phyloP scores from a whole-genome alignment of 108 stramenopile species.

The Skeletonema grethae region DNA sequence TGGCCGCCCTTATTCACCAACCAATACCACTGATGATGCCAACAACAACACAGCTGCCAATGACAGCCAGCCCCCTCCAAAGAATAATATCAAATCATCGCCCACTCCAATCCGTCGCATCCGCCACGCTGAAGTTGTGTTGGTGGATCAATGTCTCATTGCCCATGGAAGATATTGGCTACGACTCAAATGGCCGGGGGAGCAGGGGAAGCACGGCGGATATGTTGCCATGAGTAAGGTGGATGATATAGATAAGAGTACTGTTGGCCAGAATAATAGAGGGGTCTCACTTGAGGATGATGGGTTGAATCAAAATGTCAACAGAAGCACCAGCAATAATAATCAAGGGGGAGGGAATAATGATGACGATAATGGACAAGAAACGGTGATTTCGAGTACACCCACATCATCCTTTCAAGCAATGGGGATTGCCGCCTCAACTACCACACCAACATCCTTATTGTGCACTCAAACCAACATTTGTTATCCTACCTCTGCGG shows the following conservation, averaged over 20 bases:
- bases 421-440: not conserved
- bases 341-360: slow-evolving; percentile 42
- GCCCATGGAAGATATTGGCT: slow-evolving; percentile 74
- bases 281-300: slow-evolving; percentile 35
- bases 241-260: not conserved
- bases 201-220: slow-evolving; percentile 80
- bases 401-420: slow-evolving; percentile 8
- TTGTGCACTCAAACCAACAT: slow-evolving; percentile 30
- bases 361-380: slow-evolving; percentile 6
- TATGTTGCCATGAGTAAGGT: slow-evolving; percentile 71
- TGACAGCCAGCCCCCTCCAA: too few species aligned
- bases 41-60: not conserved
- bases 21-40: not conserved
- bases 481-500: slow-evolving; percentile 63
- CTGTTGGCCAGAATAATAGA: slow-evolving; percentile 3
- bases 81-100: not conserved
- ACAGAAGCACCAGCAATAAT: slow-evolving; percentile 3
- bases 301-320: too few species aligned
- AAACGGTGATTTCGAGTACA: not conserved
- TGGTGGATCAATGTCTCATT: slow-evolving; percentile 74
- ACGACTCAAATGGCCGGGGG: slow-evolving; percentile 82
- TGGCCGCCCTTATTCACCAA: slow-evolving; percentile 1
- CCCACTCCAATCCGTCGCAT: slow-evolving; percentile 61
- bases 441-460: not conserved
- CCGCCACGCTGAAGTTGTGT: slow-evolving; percentile 82